phyloP scores from a whole-genome alignment of 2,329 filamentous ascomycete species.

The Chrysoporthe austroafricana region DNA sequence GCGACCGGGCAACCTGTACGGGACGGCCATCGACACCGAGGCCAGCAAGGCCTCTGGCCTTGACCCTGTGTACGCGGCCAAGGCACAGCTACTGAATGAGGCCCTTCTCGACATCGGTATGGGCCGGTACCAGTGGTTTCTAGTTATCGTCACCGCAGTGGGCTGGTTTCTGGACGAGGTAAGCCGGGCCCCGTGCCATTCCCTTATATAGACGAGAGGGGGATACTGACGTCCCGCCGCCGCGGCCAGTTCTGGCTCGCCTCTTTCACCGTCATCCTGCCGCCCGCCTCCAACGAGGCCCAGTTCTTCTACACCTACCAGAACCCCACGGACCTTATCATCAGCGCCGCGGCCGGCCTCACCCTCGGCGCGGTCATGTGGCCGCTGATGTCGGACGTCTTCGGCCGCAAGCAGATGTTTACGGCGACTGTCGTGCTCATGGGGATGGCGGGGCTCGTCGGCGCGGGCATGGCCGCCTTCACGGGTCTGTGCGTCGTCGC shows the following conservation, averaged over 20 bases:
- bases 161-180: constrained; percentile 17
- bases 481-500: constrained; percentile 16
- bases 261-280: constrained; percentile 16
- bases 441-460: constrained; percentile 17
- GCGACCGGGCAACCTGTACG: constrained; percentile 6
- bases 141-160: constrained; percentile 7
- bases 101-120: constrained; percentile 16
- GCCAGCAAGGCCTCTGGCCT: neutral
- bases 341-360: constrained; percentile 11
- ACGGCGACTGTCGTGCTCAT: constrained; percentile 9
- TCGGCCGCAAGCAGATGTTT: constrained; percentile 19
- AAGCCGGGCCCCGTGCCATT: neutral
- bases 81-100: constrained; percentile 17
- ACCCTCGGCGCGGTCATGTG: constrained; percentile 12
- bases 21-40: constrained; percentile 9
- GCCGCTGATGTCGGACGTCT: constrained; percentile 14
- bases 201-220: neutral
- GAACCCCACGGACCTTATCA: constrained; percentile 14
- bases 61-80: constrained; percentile 12
- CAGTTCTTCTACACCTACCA: constrained; percentile 15
- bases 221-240: neutral
- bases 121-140: constrained; percentile 16
- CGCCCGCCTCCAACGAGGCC: constrained; percentile 16
- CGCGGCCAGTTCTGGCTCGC: constrained; percentile 13
- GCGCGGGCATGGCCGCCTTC: constrained; percentile 14